A percentile compares a stretch with the other conserved stretches of the same genome.
phyloP scores from a whole-genome alignment of 257 asterid genomes.

The Cinchona pubescens region DNA sequence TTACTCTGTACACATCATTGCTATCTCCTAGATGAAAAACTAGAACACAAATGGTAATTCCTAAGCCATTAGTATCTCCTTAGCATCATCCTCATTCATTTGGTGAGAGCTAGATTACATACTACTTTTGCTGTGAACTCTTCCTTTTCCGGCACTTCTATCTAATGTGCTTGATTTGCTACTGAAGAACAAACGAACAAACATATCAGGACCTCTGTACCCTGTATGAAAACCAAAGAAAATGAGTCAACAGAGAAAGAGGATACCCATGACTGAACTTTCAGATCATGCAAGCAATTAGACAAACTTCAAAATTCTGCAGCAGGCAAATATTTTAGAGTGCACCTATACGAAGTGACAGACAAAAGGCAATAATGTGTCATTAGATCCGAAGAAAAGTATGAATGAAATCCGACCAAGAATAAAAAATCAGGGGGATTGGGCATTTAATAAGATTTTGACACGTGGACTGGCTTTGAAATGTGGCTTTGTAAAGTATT shows the following conservation, averaged over 20 bases:
- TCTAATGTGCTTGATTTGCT: constrained; percentile 1
- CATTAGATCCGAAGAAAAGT: no score
- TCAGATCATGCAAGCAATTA: background rate
- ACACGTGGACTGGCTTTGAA: no score
- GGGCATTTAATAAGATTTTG: no score
- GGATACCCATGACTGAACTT: background rate
- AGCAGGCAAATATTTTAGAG: background rate
- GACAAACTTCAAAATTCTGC: background rate
- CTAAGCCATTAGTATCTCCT: constrained; percentile 1
- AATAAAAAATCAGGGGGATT: no score
- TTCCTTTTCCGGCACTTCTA: background rate
- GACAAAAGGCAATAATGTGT: no score
- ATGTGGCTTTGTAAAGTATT: no score
- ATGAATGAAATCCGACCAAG: no score
- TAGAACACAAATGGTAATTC: background rate
- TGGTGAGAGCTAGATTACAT: constrained; percentile 7
- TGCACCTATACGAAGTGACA: no score
- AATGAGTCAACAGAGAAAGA: background rate
- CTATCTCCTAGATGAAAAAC: constrained; percentile 1
- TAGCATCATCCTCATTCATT: constrained; percentile 14
- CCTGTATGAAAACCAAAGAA: background rate
- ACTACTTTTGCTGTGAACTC: constrained; percentile 5
- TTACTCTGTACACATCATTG: constrained; percentile 5
- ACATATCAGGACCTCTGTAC: background rate
- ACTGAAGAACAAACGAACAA: background rate